Evolutionary conservation across 345 rosid genomes (phyloP), one percentile per base, ranked within the genome.

Genomic region (Salix arbutifolia): DNA sequence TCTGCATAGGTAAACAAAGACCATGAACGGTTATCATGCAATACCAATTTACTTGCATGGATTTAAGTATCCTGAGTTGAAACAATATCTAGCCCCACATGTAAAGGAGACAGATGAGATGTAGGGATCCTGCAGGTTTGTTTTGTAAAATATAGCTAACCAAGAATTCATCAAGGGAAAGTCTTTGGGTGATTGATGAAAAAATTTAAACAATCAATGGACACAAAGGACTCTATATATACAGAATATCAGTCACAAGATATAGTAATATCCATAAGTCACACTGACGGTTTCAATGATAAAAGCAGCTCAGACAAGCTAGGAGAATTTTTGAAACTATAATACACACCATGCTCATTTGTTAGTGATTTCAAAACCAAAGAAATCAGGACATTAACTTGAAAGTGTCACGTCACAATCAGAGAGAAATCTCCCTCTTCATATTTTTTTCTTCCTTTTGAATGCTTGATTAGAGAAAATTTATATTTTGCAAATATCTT

Each of bases 1-100:
- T 88, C 99, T 95, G 88, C 76, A 82, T 30, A 82, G 56, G 60
- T 31, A 80, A 53, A 81, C 48, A 77, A 71, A 77, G 73, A 76
- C 42, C 44, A 71, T 52, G 70, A 42, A 60, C 72, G 44, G 40
- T 21, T 48, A 67, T 52, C 40, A 44, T 16, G 72, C 31, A 71
- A 58, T 12, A 33, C 71, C 44, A 75, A 67, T 18, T 50, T 26
- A 26, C 23, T 13, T 48, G 14, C 19, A 26, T 42, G 31, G 25
- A 66, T 6, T 28, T 3, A 16, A 33, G 40, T 17, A 35, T 30
- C 40, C 12, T 21, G 13, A 8, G 40, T 4, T 18, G 46, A 66
- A 66, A 66, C 46, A 35, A 21, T 17, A 66, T 66, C 12, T 58
- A n/a, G 62, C 23, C 28, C 62, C 13, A 23, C 4, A 10, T 9